A percentile compares a stretch with the other conserved stretches of the same genome.
phyloP scores from a whole-genome alignment of 169 alveolate genomes.

The Plasmodium cynomolgi region DNA sequence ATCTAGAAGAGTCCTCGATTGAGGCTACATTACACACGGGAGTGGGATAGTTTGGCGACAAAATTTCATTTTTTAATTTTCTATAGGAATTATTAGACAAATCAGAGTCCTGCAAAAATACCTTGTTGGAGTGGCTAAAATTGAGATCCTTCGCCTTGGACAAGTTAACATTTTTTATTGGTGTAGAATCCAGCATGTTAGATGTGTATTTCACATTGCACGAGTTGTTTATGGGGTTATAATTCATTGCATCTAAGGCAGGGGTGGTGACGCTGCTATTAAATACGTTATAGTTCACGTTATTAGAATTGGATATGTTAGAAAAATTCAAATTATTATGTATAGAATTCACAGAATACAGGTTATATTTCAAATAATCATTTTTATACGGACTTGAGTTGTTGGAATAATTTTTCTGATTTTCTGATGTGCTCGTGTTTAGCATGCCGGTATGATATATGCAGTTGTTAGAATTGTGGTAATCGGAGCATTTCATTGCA shows the following conservation, averaged over 20 bases:
- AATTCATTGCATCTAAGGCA: constrained; percentile 23
- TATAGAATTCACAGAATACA: constrained; percentile 11
- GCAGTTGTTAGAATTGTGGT: constrained; percentile 22
- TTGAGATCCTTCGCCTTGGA: constrained; percentile 11
- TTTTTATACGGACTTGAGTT: constrained; percentile 39
- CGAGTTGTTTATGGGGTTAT: constrained; percentile 17
- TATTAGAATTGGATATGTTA: constrained; percentile 37
- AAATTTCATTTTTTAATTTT: constrained; percentile 29
- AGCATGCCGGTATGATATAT: constrained; percentile 29
- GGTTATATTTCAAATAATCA: constrained; percentile 36
- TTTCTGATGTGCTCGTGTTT: constrained; percentile 46
- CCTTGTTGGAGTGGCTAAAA: constrained; percentile 17
- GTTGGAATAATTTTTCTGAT: constrained; percentile 29
- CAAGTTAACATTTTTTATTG: constrained; percentile 11
- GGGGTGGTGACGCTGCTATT: constrained; percentile 47
- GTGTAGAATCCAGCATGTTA: constrained; percentile 24
- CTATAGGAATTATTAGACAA: constrained; percentile 38
- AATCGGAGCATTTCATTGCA: constrained; percentile 58
- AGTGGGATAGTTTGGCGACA: neutral
- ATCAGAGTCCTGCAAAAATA: constrained; percentile 34
- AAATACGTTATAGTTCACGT: constrained; percentile 22
- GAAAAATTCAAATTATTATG: constrained; percentile 37
- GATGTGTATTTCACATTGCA: constrained; percentile 12
- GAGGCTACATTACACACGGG: constrained; percentile 33
- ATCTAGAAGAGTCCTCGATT: neutral